Percentiles rank a stretch among this genome's conserved stretches.
Evolutionary conservation across 176 grass and related monocot species (phyloP).

Genomic region (Musa beccarii): DNA sequence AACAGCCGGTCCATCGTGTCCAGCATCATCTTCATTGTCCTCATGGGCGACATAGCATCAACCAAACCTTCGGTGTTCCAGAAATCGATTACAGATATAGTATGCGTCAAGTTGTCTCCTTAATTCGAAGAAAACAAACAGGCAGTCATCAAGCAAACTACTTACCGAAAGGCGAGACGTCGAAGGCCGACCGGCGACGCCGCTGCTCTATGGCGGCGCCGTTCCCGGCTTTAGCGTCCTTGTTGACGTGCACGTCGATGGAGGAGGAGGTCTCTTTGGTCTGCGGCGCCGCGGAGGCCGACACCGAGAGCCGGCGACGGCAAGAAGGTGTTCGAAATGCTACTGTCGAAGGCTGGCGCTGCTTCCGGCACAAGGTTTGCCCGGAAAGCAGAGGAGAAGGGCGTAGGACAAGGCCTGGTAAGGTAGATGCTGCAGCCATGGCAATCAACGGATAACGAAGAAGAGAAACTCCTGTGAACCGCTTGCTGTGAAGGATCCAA

Average conservation of each 20-base stretch:
- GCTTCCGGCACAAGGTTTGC: neutral
- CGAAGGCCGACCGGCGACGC: conserved; percentile 28
- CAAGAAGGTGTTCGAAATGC: neutral
- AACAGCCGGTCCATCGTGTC: conserved; percentile 77
- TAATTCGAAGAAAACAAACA: too few species aligned
- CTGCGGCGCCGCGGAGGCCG: conserved; percentile 38
- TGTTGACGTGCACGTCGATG: conserved; percentile 40
- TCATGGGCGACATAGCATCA: conserved; percentile 69
- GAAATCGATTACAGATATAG: too few species aligned
- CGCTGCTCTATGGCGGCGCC: conserved; percentile 32
- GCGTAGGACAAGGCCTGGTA: neutral
- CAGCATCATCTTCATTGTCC: conserved; percentile 82
- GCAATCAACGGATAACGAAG: neutral
- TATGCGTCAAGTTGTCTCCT: too few species aligned
- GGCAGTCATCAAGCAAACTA: neutral
- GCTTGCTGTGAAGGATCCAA: neutral
- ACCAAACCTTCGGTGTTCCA: conserved; percentile 29
- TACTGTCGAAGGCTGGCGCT: neutral
- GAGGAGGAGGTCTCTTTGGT: conserved; percentile 37
- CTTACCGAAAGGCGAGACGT: conserved; percentile 59
- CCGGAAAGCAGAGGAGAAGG: neutral
- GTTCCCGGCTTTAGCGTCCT: conserved; percentile 22
- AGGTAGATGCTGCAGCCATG: neutral
- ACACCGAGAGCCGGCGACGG: neutral
- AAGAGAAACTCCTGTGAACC: neutral